These are phyloP conservation scores for Stylonectria norvegica DNA, from an alignment of 2,329 filamentous ascomycete species.

Conservation along the genomic window DNA sequence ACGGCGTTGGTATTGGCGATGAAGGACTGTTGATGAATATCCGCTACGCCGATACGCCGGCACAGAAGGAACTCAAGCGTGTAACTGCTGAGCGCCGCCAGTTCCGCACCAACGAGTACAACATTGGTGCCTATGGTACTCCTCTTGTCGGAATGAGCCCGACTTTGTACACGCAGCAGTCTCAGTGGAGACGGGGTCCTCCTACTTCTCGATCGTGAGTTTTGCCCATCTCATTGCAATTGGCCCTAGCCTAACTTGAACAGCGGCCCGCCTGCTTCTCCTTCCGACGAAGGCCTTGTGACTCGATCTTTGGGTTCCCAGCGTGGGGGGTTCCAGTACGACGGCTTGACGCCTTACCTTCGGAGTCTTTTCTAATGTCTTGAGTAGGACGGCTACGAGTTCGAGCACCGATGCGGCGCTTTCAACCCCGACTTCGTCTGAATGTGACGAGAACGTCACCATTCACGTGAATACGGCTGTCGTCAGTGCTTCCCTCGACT, in stretches of 20 bases:
- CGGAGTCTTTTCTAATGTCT: slow-evolving; percentile 33
- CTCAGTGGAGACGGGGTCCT: slow-evolving; percentile 36
- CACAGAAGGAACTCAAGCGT: slow-evolving; percentile 95
- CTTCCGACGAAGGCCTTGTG: slow-evolving; percentile 26
- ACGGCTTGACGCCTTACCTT: slow-evolving; percentile 23
- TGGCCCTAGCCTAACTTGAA: slow-evolving; percentile 6
- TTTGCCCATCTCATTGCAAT: too few species aligned
- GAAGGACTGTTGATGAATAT: slow-evolving; percentile 86
- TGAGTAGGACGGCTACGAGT: slow-evolving; percentile 36
- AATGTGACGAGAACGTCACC: slow-evolving; percentile 53
- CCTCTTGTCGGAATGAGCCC: slow-evolving; percentile 54
- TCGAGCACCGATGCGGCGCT: slow-evolving; percentile 39
- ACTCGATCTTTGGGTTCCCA: slow-evolving; percentile 32
- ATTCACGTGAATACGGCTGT: slow-evolving; percentile 49
- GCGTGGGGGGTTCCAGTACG: slow-evolving; percentile 36
- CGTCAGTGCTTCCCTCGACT: slow-evolving; percentile 41
- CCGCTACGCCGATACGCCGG: slow-evolving; percentile 92
- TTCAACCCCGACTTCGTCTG: slow-evolving; percentile 42
- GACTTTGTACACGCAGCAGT: slow-evolving; percentile 35
- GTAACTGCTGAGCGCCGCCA: slow-evolving; percentile 92
- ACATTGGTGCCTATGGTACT: slow-evolving; percentile 66
- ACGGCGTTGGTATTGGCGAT: slow-evolving; percentile 71
- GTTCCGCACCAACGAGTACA: slow-evolving; percentile 95
- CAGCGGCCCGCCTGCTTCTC: slow-evolving; percentile 23
- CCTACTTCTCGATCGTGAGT: slow-evolving; percentile 30